These are phyloP conservation scores for Zymoseptoria brevis DNA, from an alignment of 2,329 filamentous ascomycete species.

Conservation along the genomic window DNA sequence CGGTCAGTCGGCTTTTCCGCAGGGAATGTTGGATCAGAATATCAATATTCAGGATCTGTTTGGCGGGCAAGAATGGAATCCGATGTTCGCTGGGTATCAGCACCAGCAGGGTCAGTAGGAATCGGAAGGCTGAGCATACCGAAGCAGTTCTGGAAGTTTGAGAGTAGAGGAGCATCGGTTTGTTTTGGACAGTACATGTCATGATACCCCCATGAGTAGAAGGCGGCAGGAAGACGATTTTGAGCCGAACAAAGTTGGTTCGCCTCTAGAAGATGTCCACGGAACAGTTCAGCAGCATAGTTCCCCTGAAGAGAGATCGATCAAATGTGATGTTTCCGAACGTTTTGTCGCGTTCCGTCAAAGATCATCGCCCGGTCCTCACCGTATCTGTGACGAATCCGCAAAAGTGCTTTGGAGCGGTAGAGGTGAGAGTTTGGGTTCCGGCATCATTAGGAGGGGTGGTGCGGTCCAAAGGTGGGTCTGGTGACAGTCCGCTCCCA, in stretches of 20 bases:
- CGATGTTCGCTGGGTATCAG: conserved; percentile 20
- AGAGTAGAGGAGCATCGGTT: not conserved
- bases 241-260: not conserved
- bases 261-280: not conserved
- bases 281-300: too few species aligned
- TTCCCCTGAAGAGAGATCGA: not conserved
- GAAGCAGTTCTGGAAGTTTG: too few species aligned
- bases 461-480: not conserved
- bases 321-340: not conserved
- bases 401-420: not conserved
- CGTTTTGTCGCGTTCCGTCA: not conserved
- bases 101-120: conserved; percentile 4
- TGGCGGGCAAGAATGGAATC: conserved; percentile 31
- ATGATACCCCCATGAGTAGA: not conserved
- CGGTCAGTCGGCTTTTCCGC: conserved; percentile 20
- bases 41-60: conserved; percentile 33
- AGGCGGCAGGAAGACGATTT: not conserved
- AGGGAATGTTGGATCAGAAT: conserved; percentile 20
- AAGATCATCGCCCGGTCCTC: not conserved
- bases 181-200: not conserved
- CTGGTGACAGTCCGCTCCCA: too few species aligned
- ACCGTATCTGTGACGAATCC: not conserved
- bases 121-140: not conserved
- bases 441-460: not conserved
- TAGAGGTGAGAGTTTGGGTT: not conserved